phyloP scores from a whole-genome alignment of 108 stramenopile species.

The Nitzschia sp. region DNA sequence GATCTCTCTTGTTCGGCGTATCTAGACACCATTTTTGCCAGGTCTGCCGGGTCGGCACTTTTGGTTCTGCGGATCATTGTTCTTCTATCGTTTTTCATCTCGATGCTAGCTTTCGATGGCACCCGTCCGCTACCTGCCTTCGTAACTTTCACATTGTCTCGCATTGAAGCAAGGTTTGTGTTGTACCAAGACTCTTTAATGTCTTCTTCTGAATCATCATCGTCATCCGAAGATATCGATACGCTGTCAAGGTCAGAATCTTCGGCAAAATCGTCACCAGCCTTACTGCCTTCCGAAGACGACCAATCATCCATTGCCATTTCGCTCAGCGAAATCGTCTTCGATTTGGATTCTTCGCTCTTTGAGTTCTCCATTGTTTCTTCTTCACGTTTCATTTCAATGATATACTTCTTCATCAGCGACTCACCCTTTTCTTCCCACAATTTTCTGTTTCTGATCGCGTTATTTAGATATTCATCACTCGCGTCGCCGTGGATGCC shows the following conservation, averaged over 20 bases:
- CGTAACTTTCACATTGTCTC: background rate
- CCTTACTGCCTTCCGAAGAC: constrained; percentile 1
- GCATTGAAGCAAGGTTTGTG: background rate
- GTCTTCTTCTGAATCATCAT: background rate
- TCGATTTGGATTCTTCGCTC: background rate
- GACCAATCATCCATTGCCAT: background rate
- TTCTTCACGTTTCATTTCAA: background rate
- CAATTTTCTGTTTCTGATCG: constrained; percentile 21
- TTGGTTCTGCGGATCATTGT: background rate
- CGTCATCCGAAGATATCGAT: background rate
- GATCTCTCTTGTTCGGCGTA: background rate
- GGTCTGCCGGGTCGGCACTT: background rate
- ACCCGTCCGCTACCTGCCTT: constrained; percentile 1
- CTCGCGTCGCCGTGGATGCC: constrained; percentile 42
- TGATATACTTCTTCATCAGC: constrained; percentile 11
- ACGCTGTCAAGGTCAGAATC: constrained; percentile 4
- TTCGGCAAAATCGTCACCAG: constrained; percentile 5
- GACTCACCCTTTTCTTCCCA: constrained; percentile 22
- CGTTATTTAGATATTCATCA: constrained; percentile 38
- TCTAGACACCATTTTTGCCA: background rate
- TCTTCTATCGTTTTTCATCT: background rate
- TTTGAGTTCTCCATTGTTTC: background rate
- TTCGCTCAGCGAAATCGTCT: background rate
- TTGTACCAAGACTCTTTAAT: no score
- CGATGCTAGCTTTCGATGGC: background rate